phyloP scores from a whole-genome alignment of 805 yeast genomes.

The Candida germanica region DNA sequence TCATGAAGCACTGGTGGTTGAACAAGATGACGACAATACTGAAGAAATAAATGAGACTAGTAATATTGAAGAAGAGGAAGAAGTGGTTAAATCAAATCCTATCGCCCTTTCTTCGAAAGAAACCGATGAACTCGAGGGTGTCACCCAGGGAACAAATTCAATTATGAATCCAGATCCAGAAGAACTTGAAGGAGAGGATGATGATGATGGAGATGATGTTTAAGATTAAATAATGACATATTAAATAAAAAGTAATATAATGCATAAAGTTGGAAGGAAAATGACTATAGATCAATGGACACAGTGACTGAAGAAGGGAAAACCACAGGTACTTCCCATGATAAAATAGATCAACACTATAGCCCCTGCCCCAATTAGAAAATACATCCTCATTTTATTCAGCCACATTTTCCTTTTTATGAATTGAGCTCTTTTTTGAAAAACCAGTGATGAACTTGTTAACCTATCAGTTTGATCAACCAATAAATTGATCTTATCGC shows the following conservation, averaged over 20 bases:
- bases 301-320: conserved; percentile 46
- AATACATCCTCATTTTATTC: conserved; percentile 48
- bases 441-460: conserved; percentile 62
- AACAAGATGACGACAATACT: conserved; percentile 6
- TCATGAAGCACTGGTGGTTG: conserved; percentile 2
- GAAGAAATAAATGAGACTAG: conserved; percentile 11
- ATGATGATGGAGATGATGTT: no score
- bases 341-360: conserved; percentile 41
- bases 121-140: conserved; percentile 32
- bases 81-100: conserved; percentile 19
- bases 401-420: conserved; percentile 71
- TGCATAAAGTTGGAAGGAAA: conserved; percentile 4
- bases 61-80: conserved; percentile 14
- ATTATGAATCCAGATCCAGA: no score
- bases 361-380: conserved; percentile 18
- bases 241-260: conserved; percentile 7
- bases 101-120: conserved; percentile 31
- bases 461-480: conserved; percentile 79
- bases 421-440: conserved; percentile 64
- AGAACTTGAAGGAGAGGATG: no score
- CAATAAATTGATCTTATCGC: conserved; percentile 67
- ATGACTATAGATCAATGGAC: no score
- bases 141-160: no score
- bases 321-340: conserved; percentile 52
- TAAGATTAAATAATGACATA: no score